These are phyloP conservation scores for Jatropha podagrica DNA, from an alignment of 441 rosid species.

Conservation along the genomic window DNA sequence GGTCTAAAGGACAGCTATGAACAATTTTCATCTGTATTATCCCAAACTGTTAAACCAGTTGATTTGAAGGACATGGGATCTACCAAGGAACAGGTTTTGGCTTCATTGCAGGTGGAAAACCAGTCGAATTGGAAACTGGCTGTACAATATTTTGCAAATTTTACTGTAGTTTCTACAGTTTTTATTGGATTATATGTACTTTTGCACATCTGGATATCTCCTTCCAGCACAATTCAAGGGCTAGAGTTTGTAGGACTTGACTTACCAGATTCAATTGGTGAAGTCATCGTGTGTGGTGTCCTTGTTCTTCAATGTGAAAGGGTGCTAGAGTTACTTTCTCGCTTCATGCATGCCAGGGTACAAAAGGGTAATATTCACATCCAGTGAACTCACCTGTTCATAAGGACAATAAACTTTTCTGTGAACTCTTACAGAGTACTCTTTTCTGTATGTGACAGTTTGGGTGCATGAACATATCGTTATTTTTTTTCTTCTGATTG, in stretches of 20 bases:
- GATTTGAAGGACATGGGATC: conserved; percentile 78
- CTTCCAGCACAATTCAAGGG: conserved; percentile 72
- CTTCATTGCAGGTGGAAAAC: conserved; percentile 78
- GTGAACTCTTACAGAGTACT: not conserved
- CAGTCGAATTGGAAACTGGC: conserved; percentile 88
- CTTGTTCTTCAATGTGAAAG: conserved; percentile 84
- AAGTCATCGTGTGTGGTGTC: conserved; percentile 75
- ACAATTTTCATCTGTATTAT: conserved; percentile 56
- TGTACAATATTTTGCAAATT: conserved; percentile 76
- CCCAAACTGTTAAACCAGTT: conserved; percentile 67
- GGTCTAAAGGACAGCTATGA: conserved; percentile 85
- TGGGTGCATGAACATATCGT: not conserved
- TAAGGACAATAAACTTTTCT: not conserved
- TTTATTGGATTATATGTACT: conserved; percentile 67
- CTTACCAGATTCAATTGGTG: conserved; percentile 95
- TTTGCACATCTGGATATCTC: conserved; percentile 65
- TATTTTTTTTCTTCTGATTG: not conserved
- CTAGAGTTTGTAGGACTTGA: conserved; percentile 94
- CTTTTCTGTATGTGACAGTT: conserved; percentile 4
- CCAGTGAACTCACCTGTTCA: not conserved
- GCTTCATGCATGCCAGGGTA: conserved; percentile 83
- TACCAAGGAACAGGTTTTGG: conserved; percentile 79
- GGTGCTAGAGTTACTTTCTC: conserved; percentile 60
- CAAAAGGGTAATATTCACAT: conserved; percentile 56
- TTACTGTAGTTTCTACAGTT: conserved; percentile 69